Conservation (phyloP, 345 rosid species). For the Citrus unshiu region DNA sequence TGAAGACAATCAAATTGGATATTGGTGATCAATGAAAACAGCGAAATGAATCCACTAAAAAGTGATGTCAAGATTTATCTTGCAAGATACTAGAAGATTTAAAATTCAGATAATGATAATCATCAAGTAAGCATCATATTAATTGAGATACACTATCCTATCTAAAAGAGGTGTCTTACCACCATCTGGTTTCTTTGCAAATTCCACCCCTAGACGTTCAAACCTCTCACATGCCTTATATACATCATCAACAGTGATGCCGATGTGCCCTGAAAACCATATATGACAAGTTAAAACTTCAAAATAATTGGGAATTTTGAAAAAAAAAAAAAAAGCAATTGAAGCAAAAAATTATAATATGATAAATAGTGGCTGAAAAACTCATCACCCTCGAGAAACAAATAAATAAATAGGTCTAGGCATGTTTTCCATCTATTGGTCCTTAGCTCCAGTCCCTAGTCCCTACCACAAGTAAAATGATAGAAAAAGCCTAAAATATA, state of each 20-base stretch:
- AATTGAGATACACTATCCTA: background rate
- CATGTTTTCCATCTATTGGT: background rate
- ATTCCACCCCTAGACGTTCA: constrained; percentile 83
- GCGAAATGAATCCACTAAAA: background rate
- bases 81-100: background rate
- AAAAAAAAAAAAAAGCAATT: background rate
- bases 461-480: background rate
- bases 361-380: background rate
- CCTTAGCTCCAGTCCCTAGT: background rate
- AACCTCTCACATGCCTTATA: constrained; percentile 96
- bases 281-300: background rate
- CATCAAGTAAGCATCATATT: background rate
- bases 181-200: constrained; percentile 74
- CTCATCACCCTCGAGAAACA: background rate
- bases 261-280: constrained; percentile 70
- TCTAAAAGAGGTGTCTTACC: constrained; percentile 36
- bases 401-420: background rate
- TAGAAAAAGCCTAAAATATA: background rate
- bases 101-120: background rate
- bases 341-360: background rate
- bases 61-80: constrained; percentile 1
- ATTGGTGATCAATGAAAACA: background rate
- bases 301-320: background rate
- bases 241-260: constrained; percentile 88
- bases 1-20: background rate